These are phyloP conservation scores for Penicillium cinerascens DNA, from an alignment of 495 filamentous ascomycete species.

Conservation along the genomic window DNA sequence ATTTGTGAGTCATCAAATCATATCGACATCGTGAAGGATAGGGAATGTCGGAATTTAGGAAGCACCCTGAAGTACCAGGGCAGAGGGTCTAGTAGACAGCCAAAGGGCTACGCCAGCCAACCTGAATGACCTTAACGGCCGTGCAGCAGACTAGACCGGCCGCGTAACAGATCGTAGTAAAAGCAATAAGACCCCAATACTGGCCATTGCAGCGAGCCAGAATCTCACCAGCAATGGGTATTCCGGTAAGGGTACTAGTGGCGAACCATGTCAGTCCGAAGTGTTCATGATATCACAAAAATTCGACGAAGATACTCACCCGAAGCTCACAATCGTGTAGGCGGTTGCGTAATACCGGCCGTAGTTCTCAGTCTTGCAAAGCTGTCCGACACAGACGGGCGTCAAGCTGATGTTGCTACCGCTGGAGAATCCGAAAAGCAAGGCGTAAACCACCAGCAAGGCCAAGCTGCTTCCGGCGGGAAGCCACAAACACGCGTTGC, in stretches of 20 bases:
- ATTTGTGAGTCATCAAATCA: constrained; percentile 13
- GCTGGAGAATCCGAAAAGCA: constrained; percentile 80
- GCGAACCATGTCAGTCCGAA: constrained; percentile 18
- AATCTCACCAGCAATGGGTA: constrained; percentile 82
- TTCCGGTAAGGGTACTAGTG: constrained; percentile 65
- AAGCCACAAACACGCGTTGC: constrained; percentile 78
- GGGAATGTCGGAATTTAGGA: neutral
- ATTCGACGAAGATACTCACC: constrained; percentile 37
- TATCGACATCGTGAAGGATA: neutral
- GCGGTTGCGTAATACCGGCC: constrained; percentile 82
- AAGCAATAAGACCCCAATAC: constrained; percentile 64
- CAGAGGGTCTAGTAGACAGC: constrained; percentile 31
- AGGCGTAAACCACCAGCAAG: constrained; percentile 65
- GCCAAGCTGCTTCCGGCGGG: constrained; percentile 54
- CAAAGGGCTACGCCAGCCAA: constrained; percentile 59
- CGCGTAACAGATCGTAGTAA: constrained; percentile 62
- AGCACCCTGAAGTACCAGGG: neutral
- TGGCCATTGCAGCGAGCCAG: constrained; percentile 51
- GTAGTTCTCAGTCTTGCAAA: constrained; percentile 82
- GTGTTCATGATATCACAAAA: constrained; percentile 13
- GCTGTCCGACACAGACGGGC: constrained; percentile 86
- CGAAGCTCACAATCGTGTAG: constrained; percentile 87
- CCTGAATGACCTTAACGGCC: constrained; percentile 58
- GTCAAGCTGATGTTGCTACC: constrained; percentile 83
- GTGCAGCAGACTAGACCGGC: constrained; percentile 58